A percentile compares a stretch with the other conserved stretches of the same genome.
phyloP scores from a whole-genome alignment of 768 basidiomycete species.

The Termitomyces sp. region DNA sequence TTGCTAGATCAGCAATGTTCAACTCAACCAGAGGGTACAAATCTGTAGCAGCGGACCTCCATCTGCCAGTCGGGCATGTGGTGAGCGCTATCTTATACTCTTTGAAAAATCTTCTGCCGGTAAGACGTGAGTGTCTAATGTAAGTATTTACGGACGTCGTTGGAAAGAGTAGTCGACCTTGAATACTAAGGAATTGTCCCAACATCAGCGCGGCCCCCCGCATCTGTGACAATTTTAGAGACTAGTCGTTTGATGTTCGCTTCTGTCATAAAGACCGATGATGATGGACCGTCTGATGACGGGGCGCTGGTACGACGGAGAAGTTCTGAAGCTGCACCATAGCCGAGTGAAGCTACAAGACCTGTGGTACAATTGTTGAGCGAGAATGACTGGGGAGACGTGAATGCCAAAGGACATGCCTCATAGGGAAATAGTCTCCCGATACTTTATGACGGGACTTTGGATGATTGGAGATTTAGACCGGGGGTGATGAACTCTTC shows the following conservation, averaged over 20 bases:
- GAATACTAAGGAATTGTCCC: conserved; percentile 97
- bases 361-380: conserved; percentile 39
- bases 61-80: conserved; percentile 99
- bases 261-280: conserved; percentile 82
- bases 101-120: conserved; percentile 83
- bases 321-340: conserved; percentile 86
- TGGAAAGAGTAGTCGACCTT: conserved; percentile 41
- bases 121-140: conserved; percentile 80
- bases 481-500: conserved; percentile 13
- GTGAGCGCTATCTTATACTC: conserved; percentile 92
- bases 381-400: background rate
- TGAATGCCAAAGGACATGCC: conserved; percentile 35
- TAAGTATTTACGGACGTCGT: background rate
- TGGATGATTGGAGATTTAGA: conserved; percentile 69
- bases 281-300: conserved; percentile 29
- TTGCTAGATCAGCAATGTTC: conserved; percentile 31
- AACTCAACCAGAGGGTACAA: background rate
- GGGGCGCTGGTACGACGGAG: conserved; percentile 57
- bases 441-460: conserved; percentile 84
- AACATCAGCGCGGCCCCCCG: conserved; percentile 93
- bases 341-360: conserved; percentile 82
- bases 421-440: conserved; percentile 91
- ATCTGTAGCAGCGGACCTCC: conserved; percentile 54
- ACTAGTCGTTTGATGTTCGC: conserved; percentile 88
- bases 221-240: conserved; percentile 90